Base-by-base conservation (phyloP, 805 yeast species). In the Maudiozyma serrabonitensis region DNA sequence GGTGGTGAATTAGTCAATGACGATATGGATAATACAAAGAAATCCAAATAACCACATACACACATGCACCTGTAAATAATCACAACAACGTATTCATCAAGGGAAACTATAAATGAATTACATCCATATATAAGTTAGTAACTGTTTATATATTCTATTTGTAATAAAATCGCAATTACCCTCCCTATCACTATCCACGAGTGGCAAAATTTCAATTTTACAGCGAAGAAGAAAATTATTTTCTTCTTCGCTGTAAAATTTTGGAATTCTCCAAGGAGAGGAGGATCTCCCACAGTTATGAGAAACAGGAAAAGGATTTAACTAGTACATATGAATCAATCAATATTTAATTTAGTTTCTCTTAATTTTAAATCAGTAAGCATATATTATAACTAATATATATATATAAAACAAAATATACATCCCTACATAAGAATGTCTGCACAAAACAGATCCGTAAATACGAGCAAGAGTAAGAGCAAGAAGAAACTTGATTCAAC, bases 1-100 rank as follows among this genome's bases (percentile, higher is more conserved):
- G 87, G 84, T 7, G 88, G 87, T 1, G 65, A 68, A 16, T 68
- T 71, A 11, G 16, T 31, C 15, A 12, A 42, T 11, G n/a, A 6
- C 4, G n/a, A 42, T 13, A 12, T 7, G 9, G 21, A 40, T 28
- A 28, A 28, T 8, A 28, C 4, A 26, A 9, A 41, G 32, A 11
- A 6, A 42, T 15, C 9, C 37, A 16, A 5, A 31, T 28, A 12
- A 21, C 23, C 23, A 21, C 23, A 3, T 4, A 21, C 18, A 7
- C 23, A 16, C n/a, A 35, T 11, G 2, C 15, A 35, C 31, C 21
- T 45, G 41, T 19, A 21, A 21, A 45, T 26, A 41, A 23, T 15
- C 23, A 21, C 23, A 21, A 3, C 4, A 21, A 21, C 23, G 23
- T 21, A 21, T 21, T 21, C 4, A 21, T 21, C 23, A 21, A 21